Conservation (phyloP, 805 yeast species). For the Lipomyces chichibuensis region DNA sequence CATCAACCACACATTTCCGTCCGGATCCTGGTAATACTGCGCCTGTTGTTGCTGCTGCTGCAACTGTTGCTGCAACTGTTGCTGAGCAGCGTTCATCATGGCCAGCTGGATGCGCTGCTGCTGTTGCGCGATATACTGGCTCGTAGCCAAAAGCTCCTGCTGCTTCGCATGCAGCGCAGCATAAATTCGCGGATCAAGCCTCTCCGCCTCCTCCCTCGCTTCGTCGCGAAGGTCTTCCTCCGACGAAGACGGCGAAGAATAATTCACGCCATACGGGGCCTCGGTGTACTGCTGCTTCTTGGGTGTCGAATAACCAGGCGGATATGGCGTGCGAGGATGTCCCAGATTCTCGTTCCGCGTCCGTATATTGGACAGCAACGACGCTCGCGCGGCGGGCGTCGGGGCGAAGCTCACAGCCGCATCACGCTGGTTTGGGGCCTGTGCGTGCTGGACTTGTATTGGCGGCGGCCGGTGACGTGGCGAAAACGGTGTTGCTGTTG, state of each 20-base stretch:
- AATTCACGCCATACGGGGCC: constrained; percentile 8
- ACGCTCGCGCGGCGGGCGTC: constrained; percentile 10
- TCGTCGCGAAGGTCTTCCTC: background rate
- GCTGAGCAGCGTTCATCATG: constrained; percentile 33
- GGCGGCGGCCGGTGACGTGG: constrained; percentile 31
- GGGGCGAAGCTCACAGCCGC: constrained; percentile 6
- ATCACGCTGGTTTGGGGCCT: background rate
- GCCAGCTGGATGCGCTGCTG: constrained; percentile 44
- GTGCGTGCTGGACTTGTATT: constrained; percentile 4
- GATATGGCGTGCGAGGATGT: constrained; percentile 11
- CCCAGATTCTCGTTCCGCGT: constrained; percentile 3
- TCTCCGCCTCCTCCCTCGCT: constrained; percentile 15
- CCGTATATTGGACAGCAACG: constrained; percentile 18
- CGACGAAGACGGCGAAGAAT: constrained; percentile 8
- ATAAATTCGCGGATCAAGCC: constrained; percentile 36
- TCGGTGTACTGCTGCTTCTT: background rate
- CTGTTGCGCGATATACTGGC: constrained; percentile 43
- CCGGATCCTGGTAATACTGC: constrained; percentile 28
- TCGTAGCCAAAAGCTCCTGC: constrained; percentile 43
- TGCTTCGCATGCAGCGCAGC: constrained; percentile 44
- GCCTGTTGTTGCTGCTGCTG: constrained; percentile 2
- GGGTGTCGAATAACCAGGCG: constrained; percentile 7
- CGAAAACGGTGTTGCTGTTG: constrained; percentile 22
- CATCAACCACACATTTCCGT: constrained; percentile 25
- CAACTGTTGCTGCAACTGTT: constrained; percentile 34